Conservation (phyloP, 2,329 filamentous ascomycete genomes). For the Monilinia vaccinii-corymbosi region DNA sequence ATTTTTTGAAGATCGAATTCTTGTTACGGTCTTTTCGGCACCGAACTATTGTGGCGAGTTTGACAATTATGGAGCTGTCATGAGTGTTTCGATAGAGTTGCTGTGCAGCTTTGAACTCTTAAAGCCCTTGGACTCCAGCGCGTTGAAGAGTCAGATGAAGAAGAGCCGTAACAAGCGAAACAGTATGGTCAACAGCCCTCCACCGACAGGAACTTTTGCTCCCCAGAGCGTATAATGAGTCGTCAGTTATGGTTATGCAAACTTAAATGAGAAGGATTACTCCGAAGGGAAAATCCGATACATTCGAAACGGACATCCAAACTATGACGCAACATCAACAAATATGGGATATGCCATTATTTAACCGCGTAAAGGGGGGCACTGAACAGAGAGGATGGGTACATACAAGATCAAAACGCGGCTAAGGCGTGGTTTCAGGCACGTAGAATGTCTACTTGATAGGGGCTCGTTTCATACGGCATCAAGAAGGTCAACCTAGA, state of each 20-base stretch:
- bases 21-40: constrained; percentile 96
- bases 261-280: background rate
- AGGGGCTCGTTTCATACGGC: background rate
- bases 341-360: background rate
- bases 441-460: background rate
- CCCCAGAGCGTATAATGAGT: constrained; percentile 10
- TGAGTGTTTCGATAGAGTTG: constrained; percentile 90
- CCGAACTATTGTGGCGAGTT: constrained; percentile 99
- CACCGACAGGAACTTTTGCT: constrained; percentile 31
- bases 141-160: constrained; percentile 97
- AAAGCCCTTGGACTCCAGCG: constrained; percentile 91
- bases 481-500: constrained; percentile 4
- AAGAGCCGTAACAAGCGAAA: constrained; percentile 92
- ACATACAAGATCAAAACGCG: background rate
- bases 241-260: background rate
- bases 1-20: constrained; percentile 89
- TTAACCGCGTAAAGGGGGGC: background rate
- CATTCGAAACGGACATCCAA: background rate
- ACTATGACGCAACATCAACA: background rate
- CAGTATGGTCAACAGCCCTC: constrained; percentile 91
- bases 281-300: background rate
- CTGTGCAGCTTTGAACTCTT: constrained; percentile 95
- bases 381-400: background rate
- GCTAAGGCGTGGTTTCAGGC: background rate
- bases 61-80: constrained; percentile 97